These are phyloP conservation scores for Trypanosoma melophagium DNA, from an alignment of 208 protist species.

Conservation along the genomic window DNA sequence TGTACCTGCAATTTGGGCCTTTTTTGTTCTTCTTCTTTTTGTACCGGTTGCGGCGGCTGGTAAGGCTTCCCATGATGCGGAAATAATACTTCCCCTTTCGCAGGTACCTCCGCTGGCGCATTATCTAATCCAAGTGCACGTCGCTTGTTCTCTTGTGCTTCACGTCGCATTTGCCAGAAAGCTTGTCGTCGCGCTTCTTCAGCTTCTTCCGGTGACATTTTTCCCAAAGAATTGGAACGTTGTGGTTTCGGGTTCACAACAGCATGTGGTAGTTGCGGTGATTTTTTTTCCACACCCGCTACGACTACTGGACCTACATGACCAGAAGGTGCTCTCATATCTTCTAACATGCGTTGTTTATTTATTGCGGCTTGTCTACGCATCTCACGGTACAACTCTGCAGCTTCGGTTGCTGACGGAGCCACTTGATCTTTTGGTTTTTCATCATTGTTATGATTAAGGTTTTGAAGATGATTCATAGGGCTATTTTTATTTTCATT, in stretches of 20 bases:
- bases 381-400: slow-evolving; percentile 77
- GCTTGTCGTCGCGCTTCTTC: slow-evolving; percentile 68
- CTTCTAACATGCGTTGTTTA: slow-evolving; percentile 62
- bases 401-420: slow-evolving; percentile 19
- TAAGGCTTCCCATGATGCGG: neutral
- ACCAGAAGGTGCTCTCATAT: slow-evolving; percentile 19
- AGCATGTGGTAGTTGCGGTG: too few species aligned
- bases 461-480: too few species aligned
- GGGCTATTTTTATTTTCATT: slow-evolving; percentile 17
- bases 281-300: neutral
- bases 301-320: slow-evolving; percentile 1
- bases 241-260: slow-evolving; percentile 19
- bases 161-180: slow-evolving; percentile 90
- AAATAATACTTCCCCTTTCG: neutral
- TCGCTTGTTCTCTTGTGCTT: slow-evolving; percentile 81
- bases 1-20: neutral
- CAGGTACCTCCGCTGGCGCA: neutral
- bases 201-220: slow-evolving; percentile 54
- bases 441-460: slow-evolving; percentile 13
- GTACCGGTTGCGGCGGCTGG: neutral
- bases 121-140: slow-evolving; percentile 53
- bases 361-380: slow-evolving; percentile 75
- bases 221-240: slow-evolving; percentile 39
- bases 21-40: neutral
- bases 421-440: slow-evolving; percentile 11